These are phyloP conservation scores for Biscutella auriculata DNA, from an alignment of 441 rosid species.

Conservation along the genomic window DNA sequence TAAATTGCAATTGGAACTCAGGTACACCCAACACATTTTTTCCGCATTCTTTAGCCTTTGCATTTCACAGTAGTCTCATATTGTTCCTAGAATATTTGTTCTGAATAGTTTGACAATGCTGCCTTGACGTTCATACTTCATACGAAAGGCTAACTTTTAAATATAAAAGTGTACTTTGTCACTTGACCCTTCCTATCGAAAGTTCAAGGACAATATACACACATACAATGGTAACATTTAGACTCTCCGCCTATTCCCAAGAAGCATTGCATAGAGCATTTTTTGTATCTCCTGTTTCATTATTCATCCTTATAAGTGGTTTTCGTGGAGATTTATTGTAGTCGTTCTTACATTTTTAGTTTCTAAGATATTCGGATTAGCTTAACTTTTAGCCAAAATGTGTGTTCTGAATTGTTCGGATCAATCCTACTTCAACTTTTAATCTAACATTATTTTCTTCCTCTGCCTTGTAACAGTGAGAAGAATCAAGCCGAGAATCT, in stretches of 20 bases:
- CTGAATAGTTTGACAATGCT: too few species aligned
- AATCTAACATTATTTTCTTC: neutral
- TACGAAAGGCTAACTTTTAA: too few species aligned
- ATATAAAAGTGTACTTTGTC: too few species aligned
- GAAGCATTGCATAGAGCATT: too few species aligned
- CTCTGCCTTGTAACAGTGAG: slow-evolving; percentile 42
- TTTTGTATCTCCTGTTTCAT: too few species aligned
- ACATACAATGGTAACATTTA: too few species aligned
- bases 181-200: too few species aligned
- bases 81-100: neutral
- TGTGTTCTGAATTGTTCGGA: neutral
- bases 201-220: too few species aligned
- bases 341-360: too few species aligned
- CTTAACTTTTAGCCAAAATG: neutral
- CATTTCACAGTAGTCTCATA: neutral
- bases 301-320: neutral
- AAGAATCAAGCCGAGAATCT: slow-evolving; percentile 95
- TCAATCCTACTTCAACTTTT: neutral
- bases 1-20: slow-evolving; percentile 55
- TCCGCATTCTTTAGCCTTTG: neutral
- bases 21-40: slow-evolving; percentile 29
- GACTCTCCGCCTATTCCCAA: too few species aligned
- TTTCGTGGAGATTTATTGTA: neutral
- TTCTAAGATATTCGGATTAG: too few species aligned
- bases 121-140: too few species aligned